phyloP scores from a whole-genome alignment of 768 basidiomycete genomes.

The Russula foetens region DNA sequence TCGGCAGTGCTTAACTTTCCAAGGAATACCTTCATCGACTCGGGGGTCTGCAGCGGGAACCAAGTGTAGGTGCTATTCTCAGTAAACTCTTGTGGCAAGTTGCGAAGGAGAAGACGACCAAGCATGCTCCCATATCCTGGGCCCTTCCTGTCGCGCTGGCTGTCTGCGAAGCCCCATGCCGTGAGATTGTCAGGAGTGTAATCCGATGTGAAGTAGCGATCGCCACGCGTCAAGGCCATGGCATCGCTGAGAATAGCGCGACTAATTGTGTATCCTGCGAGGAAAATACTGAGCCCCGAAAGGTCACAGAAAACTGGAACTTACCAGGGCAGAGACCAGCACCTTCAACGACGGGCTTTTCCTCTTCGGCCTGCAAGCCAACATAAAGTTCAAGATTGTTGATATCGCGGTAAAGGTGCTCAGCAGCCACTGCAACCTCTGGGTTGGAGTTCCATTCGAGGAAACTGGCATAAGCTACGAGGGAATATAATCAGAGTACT shows the following conservation, averaged over 20 bases:
- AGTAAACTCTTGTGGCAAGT: constrained; percentile 59
- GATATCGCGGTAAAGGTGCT: constrained; percentile 70
- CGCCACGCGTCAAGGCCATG: constrained; percentile 79
- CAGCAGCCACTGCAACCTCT: constrained; percentile 60
- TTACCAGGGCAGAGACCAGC: constrained; percentile 79
- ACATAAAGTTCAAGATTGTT: constrained; percentile 75
- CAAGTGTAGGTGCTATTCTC: constrained; percentile 71
- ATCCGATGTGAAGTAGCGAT: constrained; percentile 75
- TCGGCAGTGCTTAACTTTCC: constrained; percentile 45
- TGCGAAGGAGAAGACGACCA: constrained; percentile 65
- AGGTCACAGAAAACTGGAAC: constrained; percentile 8
- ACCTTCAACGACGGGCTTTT: constrained; percentile 67
- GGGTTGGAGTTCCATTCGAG: constrained; percentile 75
- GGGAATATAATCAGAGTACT: background rate
- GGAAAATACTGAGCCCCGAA: background rate
- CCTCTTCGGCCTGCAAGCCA: constrained; percentile 70
- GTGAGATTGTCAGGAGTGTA: constrained; percentile 76
- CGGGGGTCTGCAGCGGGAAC: constrained; percentile 81
- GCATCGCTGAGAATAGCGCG: constrained; percentile 83
- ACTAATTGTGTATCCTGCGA: constrained; percentile 66
- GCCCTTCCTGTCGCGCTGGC: constrained; percentile 61
- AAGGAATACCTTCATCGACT: constrained; percentile 53
- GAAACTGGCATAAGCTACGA: constrained; percentile 57
- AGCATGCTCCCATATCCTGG: constrained; percentile 73
- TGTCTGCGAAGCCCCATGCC: constrained; percentile 79